Base-by-base conservation (phyloP, 2,329 filamentous ascomycete genomes). In the Drechslerella dactyloides region DNA sequence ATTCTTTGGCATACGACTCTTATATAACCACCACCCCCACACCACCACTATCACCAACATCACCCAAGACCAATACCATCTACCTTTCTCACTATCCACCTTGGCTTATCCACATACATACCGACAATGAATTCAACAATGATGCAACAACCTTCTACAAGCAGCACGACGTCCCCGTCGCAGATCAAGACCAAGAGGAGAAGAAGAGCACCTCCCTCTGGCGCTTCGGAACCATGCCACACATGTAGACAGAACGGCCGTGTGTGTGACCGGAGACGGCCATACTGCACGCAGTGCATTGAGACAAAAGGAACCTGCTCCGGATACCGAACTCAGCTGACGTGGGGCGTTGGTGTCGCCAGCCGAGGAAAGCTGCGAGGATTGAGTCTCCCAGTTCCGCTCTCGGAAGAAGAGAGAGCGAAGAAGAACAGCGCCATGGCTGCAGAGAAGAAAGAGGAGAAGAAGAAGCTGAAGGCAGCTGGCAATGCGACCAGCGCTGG, bases 261-360 rank as follows among this genome's bases (percentile, higher is more conserved):
- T 74, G 90, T 91, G 80, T 99, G 93, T 82, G 93, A 97, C 81
- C 88, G 93, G 76, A 87, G 91, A 78, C 86, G 93, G 77, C 93
- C 93, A 7, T 97, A 97, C 81, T 97, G 94, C 82, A 92, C 92
- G 50, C 93, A 92, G 81, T 99, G 93, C 80, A 85, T 97, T 74
- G 91, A 96, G 76, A 85, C 91, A 74, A 93, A 92, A 75, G 92
- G 91, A 79, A 92, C 96, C 78, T 97, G 93, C 82, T 92, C 91
- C 27, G 93, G 93, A 69, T 97, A 97, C 84, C 96, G 96, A 82
- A 97, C 93, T 15, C 93, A 93, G 76, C 84, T 97, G 80, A 97
- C 93, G 52, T 97, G 93, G 93, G 92, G 92, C 46, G 91, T 97
- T 53, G 93, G 93, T 57, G 93, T 97, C 69, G 93, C 93, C 64